Percentiles rank a stretch among this genome's conserved stretches.
phyloP scores from a whole-genome alignment of 805 yeast species.

The Yarrowia yakushimensis region DNA sequence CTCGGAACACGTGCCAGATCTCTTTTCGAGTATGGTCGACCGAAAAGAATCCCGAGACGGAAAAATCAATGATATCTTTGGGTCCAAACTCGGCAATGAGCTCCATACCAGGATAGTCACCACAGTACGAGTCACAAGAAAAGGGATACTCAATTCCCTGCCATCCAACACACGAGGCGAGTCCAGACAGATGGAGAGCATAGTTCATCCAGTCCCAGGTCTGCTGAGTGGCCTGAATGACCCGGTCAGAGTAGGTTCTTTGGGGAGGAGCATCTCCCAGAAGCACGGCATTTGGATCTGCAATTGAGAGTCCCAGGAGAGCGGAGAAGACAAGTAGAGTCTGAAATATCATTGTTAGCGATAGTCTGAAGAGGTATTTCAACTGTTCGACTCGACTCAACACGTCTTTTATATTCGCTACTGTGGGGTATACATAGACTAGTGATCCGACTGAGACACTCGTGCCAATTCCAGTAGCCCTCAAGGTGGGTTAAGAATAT shows the following conservation, averaged over 20 bases:
- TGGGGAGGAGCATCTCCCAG: not conserved
- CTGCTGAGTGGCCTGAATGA: not conserved
- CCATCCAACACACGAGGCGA: constrained; percentile 3
- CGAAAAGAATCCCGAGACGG: not conserved
- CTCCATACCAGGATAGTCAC: not conserved
- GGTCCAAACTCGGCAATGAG: constrained; percentile 1
- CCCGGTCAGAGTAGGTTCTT: not conserved
- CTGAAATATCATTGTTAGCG: no score
- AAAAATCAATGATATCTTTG: not conserved
- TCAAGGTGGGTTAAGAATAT: no score
- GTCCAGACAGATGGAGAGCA: constrained; percentile 3
- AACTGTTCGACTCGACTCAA: no score
- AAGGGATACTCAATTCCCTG: not conserved
- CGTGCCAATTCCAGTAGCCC: no score
- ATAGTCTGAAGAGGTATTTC: no score
- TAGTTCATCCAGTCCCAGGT: constrained; percentile 14
- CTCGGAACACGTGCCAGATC: not conserved
- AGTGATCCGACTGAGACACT: no score
- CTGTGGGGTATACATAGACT: no score
- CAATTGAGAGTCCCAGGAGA: not conserved
- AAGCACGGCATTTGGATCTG: not conserved
- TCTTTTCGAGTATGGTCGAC: not conserved
- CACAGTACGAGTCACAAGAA: not conserved
- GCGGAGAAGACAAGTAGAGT: not conserved
- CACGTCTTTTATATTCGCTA: no score